Base-by-base conservation (phyloP, 106 monocot species). In the Agapanthus africanus region DNA sequence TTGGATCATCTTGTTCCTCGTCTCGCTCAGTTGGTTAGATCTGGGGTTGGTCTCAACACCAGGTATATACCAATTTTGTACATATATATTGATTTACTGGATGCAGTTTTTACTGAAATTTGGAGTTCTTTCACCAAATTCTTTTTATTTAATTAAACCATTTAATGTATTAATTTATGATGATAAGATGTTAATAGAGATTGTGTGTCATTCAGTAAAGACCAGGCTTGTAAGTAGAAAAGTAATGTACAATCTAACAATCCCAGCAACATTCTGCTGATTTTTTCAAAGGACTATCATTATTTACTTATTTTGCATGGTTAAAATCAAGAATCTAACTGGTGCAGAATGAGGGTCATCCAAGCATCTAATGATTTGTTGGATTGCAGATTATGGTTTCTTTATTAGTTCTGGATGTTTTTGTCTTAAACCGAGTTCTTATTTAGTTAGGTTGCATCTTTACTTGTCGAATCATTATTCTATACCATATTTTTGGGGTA, bases 41-140 rank as follows among this genome's bases (percentile, higher is more conserved):
- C 87, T 73, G 97, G 92, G 37, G 97, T 99, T 78, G 97, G 97
- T 41, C 87, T 99, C 31, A 99, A 99, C 65, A 99, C 97, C 30
- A 92, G 97, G 97, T 99, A 73, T 27, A 47, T 52, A n/a, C n/a
- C n/a, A n/a, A n/a, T n/a, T n/a, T n/a, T n/a, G 8, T 9, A 64
- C 64, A 15, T 61, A 61, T 27, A 63, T 21, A 63, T n/a, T 57
- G 56, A 13, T 30, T 57, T 57, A 11, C 15, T 22, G 7, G 23
- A 0, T 35, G 35, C 34, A 51, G n/a, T 9, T 52, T 44, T 73
- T 63, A 4, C 15, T 52, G 23, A 14, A 34, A 16, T 28, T 42
- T 72, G 18, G 11, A 47, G 38, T 72, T 7, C 14, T 37, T 19
- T 46, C 32, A 28, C 44, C 32, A 67, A 46, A 16, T 31, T 67